phyloP scores from a whole-genome alignment of 768 basidiomycete species.

The Filobasidium floriforme region DNA sequence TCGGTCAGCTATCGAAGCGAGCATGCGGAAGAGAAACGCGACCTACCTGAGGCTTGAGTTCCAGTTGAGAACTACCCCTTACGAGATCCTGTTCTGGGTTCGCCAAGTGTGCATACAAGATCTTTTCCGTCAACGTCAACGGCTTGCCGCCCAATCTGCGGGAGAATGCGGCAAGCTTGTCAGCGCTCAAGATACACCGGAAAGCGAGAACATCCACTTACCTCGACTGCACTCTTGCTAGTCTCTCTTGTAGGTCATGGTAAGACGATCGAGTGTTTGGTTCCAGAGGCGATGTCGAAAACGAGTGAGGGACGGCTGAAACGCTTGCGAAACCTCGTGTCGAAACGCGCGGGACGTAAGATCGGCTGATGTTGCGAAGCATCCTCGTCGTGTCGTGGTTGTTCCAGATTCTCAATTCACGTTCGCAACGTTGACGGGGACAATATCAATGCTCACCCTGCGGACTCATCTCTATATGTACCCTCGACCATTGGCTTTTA shows the following conservation, averaged over 20 bases:
- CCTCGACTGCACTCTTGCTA: background rate
- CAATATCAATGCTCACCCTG: too few species aligned
- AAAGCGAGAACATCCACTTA: background rate
- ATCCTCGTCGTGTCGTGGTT: too few species aligned
- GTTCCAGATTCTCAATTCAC: too few species aligned
- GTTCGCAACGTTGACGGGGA: too few species aligned
- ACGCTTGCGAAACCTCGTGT: background rate
- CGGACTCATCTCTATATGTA: too few species aligned
- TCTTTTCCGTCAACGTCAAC: conserved; percentile 88
- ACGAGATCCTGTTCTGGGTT: conserved; percentile 57
- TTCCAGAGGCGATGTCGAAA: background rate
- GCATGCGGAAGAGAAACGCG: conserved; percentile 53
- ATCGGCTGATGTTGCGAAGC: too few species aligned
- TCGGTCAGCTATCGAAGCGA: background rate
- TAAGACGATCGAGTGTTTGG: background rate
- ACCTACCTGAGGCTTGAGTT: conserved; percentile 62
- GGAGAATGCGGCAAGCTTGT: background rate
- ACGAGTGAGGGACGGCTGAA: background rate
- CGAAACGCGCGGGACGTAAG: too few species aligned
- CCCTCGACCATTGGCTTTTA: too few species aligned
- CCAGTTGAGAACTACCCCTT: conserved; percentile 48
- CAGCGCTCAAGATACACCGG: background rate
- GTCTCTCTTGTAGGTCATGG: background rate
- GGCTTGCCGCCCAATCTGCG: conserved; percentile 4
- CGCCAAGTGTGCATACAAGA: conserved; percentile 83